phyloP scores from a whole-genome alignment of 1,284 basidiomycete species.

The Peniophora sp. region DNA sequence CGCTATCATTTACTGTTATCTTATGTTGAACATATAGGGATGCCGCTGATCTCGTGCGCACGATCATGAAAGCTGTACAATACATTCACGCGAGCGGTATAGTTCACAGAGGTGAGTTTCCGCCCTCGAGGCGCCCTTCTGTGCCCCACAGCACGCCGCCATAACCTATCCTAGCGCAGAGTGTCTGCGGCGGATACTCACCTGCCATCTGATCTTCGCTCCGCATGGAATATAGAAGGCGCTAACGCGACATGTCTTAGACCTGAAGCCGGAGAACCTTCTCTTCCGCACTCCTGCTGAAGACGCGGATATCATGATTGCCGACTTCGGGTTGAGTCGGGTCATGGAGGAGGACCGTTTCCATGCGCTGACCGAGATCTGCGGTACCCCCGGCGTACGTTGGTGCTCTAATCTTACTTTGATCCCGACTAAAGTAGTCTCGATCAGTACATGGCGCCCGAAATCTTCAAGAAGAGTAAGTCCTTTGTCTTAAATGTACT shows the following conservation, averaged over 20 bases:
- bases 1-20: background rate
- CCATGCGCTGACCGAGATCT: conserved; percentile 87
- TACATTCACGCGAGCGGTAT: conserved; percentile 92
- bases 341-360: conserved; percentile 90
- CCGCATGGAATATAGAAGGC: too few species aligned
- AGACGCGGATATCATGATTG: conserved; percentile 93
- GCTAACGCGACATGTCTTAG: conserved; percentile 26
- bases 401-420: conserved; percentile 2
- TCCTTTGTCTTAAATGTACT: conserved; percentile 8
- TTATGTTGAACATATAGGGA: conserved; percentile 44
- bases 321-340: conserved; percentile 90
- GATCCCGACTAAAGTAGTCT: background rate
- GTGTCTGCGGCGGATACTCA: background rate
- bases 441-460: conserved; percentile 92
- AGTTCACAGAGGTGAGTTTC: conserved; percentile 78
- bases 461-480: conserved; percentile 92
- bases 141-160: too few species aligned
- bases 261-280: conserved; percentile 96
- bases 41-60: conserved; percentile 84
- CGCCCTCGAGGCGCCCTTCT: too few species aligned
- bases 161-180: too few species aligned
- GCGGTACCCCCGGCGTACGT: conserved; percentile 79
- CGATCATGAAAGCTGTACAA: conserved; percentile 80
- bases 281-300: conserved; percentile 88
- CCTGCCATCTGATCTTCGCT: background rate